A percentile compares a stretch with the other conserved stretches of the same genome.
These are phyloP conservation scores for Dictyostelium capitatum DNA, from an alignment of 78 protist species.

Conservation along the genomic window DNA sequence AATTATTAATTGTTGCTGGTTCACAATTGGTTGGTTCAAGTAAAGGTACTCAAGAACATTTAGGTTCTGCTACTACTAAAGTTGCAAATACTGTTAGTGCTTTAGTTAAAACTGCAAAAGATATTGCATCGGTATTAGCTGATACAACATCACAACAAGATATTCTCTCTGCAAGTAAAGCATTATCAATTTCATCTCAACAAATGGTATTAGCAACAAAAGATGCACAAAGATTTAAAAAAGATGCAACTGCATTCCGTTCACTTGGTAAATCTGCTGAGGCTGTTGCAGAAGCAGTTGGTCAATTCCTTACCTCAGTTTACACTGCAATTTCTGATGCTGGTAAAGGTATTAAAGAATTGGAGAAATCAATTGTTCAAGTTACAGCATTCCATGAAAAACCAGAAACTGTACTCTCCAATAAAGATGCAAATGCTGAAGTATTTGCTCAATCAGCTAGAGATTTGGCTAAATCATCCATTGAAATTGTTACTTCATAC, in stretches of 20 bases:
- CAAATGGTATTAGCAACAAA: slow-evolving; percentile 76
- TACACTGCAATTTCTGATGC: slow-evolving; percentile 77
- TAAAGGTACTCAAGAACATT: slow-evolving; percentile 72
- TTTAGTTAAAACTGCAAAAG: slow-evolving; percentile 37
- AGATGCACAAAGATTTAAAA: slow-evolving; percentile 87
- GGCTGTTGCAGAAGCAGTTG: slow-evolving; percentile 81
- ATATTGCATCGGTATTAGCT: slow-evolving; percentile 30
- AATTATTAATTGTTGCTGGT: slow-evolving; percentile 47
- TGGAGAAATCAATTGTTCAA: slow-evolving; percentile 46
- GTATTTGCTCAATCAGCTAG: slow-evolving; percentile 43
- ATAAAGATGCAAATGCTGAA: slow-evolving; percentile 48
- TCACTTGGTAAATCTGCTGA: slow-evolving; percentile 81
- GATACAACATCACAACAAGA: slow-evolving; percentile 75
- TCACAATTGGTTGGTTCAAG: slow-evolving; percentile 80
- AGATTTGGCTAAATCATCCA: slow-evolving; percentile 68
- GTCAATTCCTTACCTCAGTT: slow-evolving; percentile 41
- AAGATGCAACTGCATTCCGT: slow-evolving; percentile 76
- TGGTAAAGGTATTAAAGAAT: slow-evolving; percentile 81
- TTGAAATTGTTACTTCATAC: slow-evolving; percentile 66
- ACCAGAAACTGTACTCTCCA: slow-evolving; percentile 40
- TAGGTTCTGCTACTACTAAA: slow-evolving; percentile 76
- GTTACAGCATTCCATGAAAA: slow-evolving; percentile 43
- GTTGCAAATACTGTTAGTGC: slow-evolving; percentile 48
- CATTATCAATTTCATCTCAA: slow-evolving; percentile 69
- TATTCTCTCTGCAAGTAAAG: slow-evolving; percentile 69